Conservation (phyloP, 495 filamentous ascomycete genomes). For the Glonium stellatum region DNA sequence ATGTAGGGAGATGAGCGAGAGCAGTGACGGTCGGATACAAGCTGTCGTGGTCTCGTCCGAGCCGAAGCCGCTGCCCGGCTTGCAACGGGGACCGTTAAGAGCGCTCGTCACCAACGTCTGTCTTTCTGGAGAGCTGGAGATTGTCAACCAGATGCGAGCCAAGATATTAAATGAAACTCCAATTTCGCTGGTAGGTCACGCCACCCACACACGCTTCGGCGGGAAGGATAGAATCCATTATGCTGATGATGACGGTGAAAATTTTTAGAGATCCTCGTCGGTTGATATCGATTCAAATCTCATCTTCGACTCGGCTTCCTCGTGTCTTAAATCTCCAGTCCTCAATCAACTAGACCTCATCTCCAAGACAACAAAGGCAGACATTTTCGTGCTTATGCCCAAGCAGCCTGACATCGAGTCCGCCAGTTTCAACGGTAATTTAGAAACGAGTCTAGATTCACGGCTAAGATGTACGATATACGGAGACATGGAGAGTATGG, state of each 20-base stretch:
- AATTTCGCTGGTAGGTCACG: constrained; percentile 67
- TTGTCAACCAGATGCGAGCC: constrained; percentile 76
- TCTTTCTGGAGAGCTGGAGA: constrained; percentile 74
- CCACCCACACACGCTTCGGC: not conserved
- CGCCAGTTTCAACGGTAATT: constrained; percentile 56
- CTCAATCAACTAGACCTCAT: constrained; percentile 78
- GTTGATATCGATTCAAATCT: constrained; percentile 87
- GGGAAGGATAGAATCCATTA: too few relatives aligned
- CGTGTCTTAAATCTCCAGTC: constrained; percentile 61
- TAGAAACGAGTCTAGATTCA: constrained; percentile 64
- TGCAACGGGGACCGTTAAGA: constrained; percentile 57
- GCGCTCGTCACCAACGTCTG: constrained; percentile 84
- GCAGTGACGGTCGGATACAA: constrained; percentile 61
- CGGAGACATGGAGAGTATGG: constrained; percentile 87
- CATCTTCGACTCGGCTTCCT: constrained; percentile 63
- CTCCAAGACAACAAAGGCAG: constrained; percentile 79
- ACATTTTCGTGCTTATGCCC: constrained; percentile 88
- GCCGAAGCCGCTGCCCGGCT: constrained; percentile 63
- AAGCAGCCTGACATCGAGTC: constrained; percentile 51
- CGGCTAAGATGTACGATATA: constrained; percentile 88
- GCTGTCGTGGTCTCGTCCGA: constrained; percentile 76
- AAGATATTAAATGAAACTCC: constrained; percentile 81
- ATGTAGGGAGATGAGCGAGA: constrained; percentile 72
- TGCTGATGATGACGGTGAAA: constrained; percentile 5
- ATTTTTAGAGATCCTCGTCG: constrained; percentile 71